Evolutionary conservation across 2,329 filamentous ascomycete genomes (phyloP).

Genomic region (Ambrosiella xylebori): DNA sequence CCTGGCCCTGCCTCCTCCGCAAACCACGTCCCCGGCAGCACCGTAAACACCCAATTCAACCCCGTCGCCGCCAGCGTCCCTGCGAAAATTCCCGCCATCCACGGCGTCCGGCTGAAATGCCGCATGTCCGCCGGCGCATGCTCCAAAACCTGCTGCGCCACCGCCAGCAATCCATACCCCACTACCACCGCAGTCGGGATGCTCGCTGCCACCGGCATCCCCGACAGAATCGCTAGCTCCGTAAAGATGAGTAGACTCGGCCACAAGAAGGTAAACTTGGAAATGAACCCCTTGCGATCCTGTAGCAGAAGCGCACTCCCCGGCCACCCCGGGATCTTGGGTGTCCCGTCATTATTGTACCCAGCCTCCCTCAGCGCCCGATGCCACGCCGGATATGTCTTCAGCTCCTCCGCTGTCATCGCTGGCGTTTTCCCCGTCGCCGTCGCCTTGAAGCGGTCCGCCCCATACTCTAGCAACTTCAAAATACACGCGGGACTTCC

Average conservation of each 20-base stretch:
- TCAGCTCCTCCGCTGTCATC: slow-evolving; percentile 76
- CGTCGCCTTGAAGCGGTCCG: slow-evolving; percentile 82
- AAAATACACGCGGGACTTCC: slow-evolving; percentile 77
- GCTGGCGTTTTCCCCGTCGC: slow-evolving; percentile 79
- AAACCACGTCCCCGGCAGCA: slow-evolving; percentile 38
- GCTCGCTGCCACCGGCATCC: slow-evolving; percentile 56
- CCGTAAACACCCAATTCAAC: slow-evolving; percentile 53
- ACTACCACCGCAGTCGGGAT: slow-evolving; percentile 52
- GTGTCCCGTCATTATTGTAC: slow-evolving; percentile 61
- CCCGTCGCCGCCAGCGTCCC: slow-evolving; percentile 69
- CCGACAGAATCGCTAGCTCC: slow-evolving; percentile 53
- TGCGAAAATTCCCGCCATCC: slow-evolving; percentile 84
- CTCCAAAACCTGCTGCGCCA: slow-evolving; percentile 58
- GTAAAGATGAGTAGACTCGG: slow-evolving; percentile 62
- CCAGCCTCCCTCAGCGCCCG: slow-evolving; percentile 69
- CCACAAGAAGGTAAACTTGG: slow-evolving; percentile 76
- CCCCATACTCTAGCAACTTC: slow-evolving; percentile 88
- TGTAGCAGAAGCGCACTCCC: slow-evolving; percentile 55
- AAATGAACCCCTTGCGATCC: slow-evolving; percentile 62
- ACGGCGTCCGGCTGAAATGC: slow-evolving; percentile 80
- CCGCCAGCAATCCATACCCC: slow-evolving; percentile 57
- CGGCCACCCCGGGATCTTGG: slow-evolving; percentile 53
- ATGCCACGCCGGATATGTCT: slow-evolving; percentile 66
- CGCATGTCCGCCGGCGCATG: slow-evolving; percentile 81
- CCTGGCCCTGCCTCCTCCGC: background rate